Evolutionary conservation across 2,329 filamentous ascomycete genomes (phyloP).

Genomic region (Colletotrichum sp.): DNA sequence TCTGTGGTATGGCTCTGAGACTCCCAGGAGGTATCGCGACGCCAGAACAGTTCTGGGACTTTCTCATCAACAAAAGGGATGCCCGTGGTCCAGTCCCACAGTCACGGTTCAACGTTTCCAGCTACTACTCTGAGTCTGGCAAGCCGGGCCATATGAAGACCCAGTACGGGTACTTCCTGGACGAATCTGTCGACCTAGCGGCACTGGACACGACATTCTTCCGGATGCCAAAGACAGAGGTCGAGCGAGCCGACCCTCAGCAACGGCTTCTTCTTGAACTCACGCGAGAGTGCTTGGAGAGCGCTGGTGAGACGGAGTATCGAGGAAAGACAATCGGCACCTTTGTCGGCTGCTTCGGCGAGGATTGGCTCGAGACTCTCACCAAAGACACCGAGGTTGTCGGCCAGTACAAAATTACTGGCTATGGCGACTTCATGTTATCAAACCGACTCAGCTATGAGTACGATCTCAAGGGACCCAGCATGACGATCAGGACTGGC

Average conservation of each 20-base stretch:
- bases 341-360: slow-evolving; percentile 32
- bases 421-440: slow-evolving; percentile 27
- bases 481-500: slow-evolving; percentile 38
- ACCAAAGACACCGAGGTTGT: slow-evolving; percentile 26
- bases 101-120: slow-evolving; percentile 23
- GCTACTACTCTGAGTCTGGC: slow-evolving; percentile 15
- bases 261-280: slow-evolving; percentile 9
- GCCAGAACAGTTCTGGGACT: slow-evolving; percentile 28
- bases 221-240: slow-evolving; percentile 30
- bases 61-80: slow-evolving; percentile 27
- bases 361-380: slow-evolving; percentile 27
- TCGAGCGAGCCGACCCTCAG: slow-evolving; percentile 17
- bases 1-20: slow-evolving; percentile 31
- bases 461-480: slow-evolving; percentile 35
- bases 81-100: slow-evolving; percentile 24
- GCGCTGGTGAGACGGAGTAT: slow-evolving; percentile 28
- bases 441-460: slow-evolving; percentile 36
- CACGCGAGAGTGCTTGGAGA: background rate
- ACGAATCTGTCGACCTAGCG: slow-evolving; percentile 28
- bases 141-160: slow-evolving; percentile 25
- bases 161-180: slow-evolving; percentile 33
- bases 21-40: slow-evolving; percentile 27
- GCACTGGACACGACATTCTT: slow-evolving; percentile 35
- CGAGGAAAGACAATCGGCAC: slow-evolving; percentile 29
- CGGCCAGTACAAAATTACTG: slow-evolving; percentile 21